Conservation (phyloP, 768 basidiomycete species). For the Neoboletus subvelutipes region DNA sequence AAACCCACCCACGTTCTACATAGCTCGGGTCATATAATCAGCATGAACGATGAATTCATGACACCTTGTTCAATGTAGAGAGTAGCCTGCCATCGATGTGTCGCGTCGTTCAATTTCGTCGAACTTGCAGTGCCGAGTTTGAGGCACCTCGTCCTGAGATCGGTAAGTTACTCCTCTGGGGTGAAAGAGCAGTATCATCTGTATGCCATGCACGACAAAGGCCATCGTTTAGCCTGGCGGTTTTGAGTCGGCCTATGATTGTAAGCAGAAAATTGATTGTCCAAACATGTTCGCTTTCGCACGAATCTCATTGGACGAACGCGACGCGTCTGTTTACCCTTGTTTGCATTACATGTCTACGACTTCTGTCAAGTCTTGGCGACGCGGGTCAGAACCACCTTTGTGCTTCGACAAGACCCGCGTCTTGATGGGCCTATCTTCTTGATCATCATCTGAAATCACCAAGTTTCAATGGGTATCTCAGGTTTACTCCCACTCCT, state of each 20-base stretch:
- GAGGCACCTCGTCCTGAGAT: neutral
- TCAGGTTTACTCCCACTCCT: slow-evolving; percentile 86
- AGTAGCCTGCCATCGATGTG: no score
- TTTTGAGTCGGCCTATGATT: neutral
- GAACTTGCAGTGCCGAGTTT: neutral
- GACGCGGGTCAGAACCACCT: neutral
- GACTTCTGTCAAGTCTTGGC: neutral
- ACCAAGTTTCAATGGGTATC: slow-evolving; percentile 75
- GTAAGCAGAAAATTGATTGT: neutral
- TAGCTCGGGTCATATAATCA: neutral
- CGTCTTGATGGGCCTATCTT: slow-evolving; percentile 1
- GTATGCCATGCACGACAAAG: no score
- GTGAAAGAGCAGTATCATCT: neutral
- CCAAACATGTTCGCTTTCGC: neutral
- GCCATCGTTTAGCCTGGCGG: no score
- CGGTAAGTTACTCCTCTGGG: neutral
- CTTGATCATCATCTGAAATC: neutral
- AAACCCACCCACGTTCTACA: neutral
- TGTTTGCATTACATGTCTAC: slow-evolving; percentile 22
- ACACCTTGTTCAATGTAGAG: neutral
- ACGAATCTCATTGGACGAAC: slow-evolving; percentile 18
- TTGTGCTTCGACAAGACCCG: slow-evolving; percentile 7
- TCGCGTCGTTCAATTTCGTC: no score
- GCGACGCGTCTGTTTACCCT: slow-evolving; percentile 34
- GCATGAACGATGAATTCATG: neutral